Percentiles rank a stretch among this genome's conserved stretches.
Evolutionary conservation across 2,329 filamentous ascomycete genomes (phyloP).

Genomic region (Sclerotinia sclerotiorum): DNA sequence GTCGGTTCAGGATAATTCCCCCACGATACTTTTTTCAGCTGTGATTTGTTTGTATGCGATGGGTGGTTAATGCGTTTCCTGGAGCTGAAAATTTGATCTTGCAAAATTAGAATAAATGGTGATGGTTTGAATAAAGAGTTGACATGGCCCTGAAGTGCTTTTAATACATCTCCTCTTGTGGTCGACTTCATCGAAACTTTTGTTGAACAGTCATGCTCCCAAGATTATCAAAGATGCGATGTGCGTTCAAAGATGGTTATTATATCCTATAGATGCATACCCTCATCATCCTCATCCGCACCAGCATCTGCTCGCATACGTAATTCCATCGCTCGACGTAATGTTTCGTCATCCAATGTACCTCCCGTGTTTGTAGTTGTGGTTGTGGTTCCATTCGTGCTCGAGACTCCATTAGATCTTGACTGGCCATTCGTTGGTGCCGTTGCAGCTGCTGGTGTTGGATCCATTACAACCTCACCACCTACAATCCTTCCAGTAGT

Average conservation of each 20-base stretch:
- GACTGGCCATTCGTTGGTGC: slow-evolving; percentile 2
- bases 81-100: not conserved
- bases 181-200: not conserved
- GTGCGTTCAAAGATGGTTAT: not conserved
- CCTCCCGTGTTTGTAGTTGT: slow-evolving; percentile 43
- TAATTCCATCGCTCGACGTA: slow-evolving; percentile 56
- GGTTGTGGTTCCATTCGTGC: slow-evolving; percentile 19
- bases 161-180: not conserved
- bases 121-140: not conserved
- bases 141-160: not conserved
- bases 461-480: slow-evolving; percentile 51
- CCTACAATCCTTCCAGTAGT: slow-evolving; percentile 57
- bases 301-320: slow-evolving; percentile 49
- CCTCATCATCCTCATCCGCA: slow-evolving; percentile 50
- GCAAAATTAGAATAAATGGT: not conserved
- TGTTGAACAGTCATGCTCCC: not conserved
- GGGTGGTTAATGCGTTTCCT: not conserved
- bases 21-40: not conserved
- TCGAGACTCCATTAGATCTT: slow-evolving; percentile 19
- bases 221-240: not conserved
- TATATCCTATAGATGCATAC: slow-evolving; percentile 58
- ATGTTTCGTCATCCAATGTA: slow-evolving; percentile 57
- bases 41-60: not conserved
- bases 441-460: slow-evolving; percentile 20
- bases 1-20: not conserved